Evolutionary conservation across 768 basidiomycete genomes (phyloP), one percentile per base, ranked within the genome.

Genomic region (Boletus tomentosulus): DNA sequence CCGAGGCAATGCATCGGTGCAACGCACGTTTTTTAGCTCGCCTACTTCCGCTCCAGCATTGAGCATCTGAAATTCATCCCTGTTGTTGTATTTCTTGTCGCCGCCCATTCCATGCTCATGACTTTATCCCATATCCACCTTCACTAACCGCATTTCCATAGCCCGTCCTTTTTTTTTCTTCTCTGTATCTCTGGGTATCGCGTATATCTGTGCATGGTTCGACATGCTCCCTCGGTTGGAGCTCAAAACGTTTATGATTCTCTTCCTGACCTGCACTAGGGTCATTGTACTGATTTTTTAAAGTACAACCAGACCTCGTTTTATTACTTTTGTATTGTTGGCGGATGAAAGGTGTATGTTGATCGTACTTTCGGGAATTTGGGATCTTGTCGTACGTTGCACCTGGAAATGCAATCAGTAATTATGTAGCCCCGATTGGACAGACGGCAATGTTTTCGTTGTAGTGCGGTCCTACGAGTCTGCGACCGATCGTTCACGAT

Each of bases 1-100:
- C 48, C 78, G 86, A 39, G 75, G 80, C 51, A 74, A 78, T 44
- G 73, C 75, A 51, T 78, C 83, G 48, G 69, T 76, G 66, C 86
- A 88, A 67, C 77, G 78, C 57, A 62, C 71, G 11, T 75, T 68
- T 53, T 70, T 69, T 43, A 73, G 79, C 31, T 70, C 69, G 3
- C 68, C 69, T 25, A 57, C 65, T 25, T 63, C 66, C 2, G 62
- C 60, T 47, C 68, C 68, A 16, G 43, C 56, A 6, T 47, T 70
- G 52, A 70, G 70, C 57, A 51, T 65, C 53, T 70, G 44, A 70
- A 46, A 31, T 44, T 46, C 31, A 38, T 46, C 41, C 35, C 28
- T 35, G 10, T 37, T 63, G 47, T 39, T 68, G 62, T 67, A 66
- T 61, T 67, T 60, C 52, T 44, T 51, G 33, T 53, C 10, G 48